These are phyloP conservation scores for Cutaneotrichosporon daszewskae DNA, from an alignment of 1,284 basidiomycete species.

Conservation along the genomic window DNA sequence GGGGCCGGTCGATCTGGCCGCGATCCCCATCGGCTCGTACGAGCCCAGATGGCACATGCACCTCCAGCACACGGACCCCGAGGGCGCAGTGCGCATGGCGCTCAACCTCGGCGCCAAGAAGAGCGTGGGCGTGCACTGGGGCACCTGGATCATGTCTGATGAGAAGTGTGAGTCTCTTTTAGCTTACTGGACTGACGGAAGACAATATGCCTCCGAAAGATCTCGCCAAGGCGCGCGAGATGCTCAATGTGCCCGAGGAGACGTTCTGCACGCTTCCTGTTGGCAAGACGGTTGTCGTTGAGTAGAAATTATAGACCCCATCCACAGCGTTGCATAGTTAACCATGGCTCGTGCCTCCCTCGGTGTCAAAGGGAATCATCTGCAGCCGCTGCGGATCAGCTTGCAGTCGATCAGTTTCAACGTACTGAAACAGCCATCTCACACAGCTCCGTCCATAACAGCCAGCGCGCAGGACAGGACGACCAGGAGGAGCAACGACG, in stretches of 20 bases:
- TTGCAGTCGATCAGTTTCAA: too few relatives aligned
- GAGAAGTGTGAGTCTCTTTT: constrained; percentile 37
- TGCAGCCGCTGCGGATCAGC: too few relatives aligned
- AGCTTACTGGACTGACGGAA: constrained; percentile 3
- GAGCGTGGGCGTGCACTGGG: constrained; percentile 49
- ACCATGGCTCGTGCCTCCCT: too few relatives aligned
- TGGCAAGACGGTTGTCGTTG: constrained; percentile 38
- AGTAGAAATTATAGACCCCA: constrained; percentile 14
- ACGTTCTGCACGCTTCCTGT: constrained; percentile 34
- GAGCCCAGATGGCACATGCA: constrained; percentile 48
- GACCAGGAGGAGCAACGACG: too few relatives aligned
- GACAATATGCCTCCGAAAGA: constrained; percentile 42
- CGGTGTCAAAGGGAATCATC: too few relatives aligned
- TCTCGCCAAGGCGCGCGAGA: constrained; percentile 32
- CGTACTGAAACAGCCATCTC: too few relatives aligned
- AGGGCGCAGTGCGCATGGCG: constrained; percentile 47
- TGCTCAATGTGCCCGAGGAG: constrained; percentile 30
- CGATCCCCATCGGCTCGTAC: constrained; percentile 50
- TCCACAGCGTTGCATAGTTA: too few relatives aligned
- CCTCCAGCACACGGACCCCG: constrained; percentile 47
- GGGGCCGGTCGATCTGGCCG: constrained; percentile 48
- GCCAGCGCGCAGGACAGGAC: too few relatives aligned
- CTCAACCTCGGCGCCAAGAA: constrained; percentile 38
- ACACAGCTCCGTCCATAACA: too few relatives aligned
- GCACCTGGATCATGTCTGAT: constrained; percentile 51